Percentiles rank a stretch among this genome's conserved stretches.
Conservation (phyloP, 169 alveolate species). For the Plasmodium adleri region DNA sequence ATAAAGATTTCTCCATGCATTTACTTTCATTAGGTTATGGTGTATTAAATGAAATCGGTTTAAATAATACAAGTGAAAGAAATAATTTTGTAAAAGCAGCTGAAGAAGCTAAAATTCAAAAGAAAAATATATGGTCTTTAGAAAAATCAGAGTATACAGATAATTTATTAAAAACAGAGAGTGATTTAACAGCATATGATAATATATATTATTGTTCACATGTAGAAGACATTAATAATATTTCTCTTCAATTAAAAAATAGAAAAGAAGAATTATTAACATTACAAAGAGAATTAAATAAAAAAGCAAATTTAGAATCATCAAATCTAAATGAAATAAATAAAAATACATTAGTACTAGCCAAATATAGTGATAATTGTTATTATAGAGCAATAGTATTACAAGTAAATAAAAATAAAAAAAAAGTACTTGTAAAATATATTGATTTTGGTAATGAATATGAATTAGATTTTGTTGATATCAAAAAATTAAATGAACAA, state of each 20-base stretch:
- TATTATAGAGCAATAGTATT: conserved; percentile 58
- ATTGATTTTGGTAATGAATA: conserved; percentile 76
- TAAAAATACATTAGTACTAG: conserved; percentile 66
- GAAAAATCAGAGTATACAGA: conserved; percentile 35
- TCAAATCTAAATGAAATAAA: conserved; percentile 18
- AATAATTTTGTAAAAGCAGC: conserved; percentile 65
- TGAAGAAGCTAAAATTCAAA: conserved; percentile 70
- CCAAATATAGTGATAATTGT: conserved; percentile 60
- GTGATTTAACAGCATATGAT: conserved; percentile 31
- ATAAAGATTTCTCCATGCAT: conserved; percentile 40
- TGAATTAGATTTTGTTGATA: conserved; percentile 48
- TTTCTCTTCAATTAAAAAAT: conserved; percentile 56
- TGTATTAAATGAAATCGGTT: conserved; percentile 50
- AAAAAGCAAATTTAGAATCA: conserved; percentile 17
- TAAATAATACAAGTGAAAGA: conserved; percentile 60
- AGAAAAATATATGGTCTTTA: conserved; percentile 70
- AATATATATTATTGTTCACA: conserved; percentile 67
- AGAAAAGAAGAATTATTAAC: conserved; percentile 55
- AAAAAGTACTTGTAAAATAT: conserved; percentile 53
- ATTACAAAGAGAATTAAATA: conserved; percentile 64
- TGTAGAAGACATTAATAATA: conserved; percentile 65
- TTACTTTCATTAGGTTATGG: conserved; percentile 65
- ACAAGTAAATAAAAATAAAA: conserved; percentile 54
- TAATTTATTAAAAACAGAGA: conserved; percentile 14
- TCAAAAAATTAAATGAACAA: conserved; percentile 38